A percentile compares a stretch with the other conserved stretches of the same genome.
These are phyloP conservation scores for Leccinum ochraceum DNA, from an alignment of 768 basidiomycete genomes.

Conservation along the genomic window DNA sequence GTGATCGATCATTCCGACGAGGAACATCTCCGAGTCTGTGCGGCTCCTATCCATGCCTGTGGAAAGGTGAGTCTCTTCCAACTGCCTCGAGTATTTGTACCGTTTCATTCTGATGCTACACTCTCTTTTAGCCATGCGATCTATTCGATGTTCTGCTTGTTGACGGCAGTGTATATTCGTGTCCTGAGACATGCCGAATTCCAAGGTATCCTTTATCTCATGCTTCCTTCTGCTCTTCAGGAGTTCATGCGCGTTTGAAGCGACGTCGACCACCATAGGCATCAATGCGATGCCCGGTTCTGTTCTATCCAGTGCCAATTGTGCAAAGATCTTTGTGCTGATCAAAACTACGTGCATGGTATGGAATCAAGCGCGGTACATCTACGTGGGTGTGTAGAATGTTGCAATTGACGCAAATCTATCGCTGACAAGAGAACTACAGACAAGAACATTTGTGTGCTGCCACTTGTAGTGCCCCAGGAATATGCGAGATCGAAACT, in stretches of 20 bases:
- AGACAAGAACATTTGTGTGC: constrained; percentile 56
- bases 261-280: constrained; percentile 43
- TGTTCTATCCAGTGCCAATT: constrained; percentile 57
- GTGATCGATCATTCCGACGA: constrained; percentile 47
- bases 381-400: constrained; percentile 52
- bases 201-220: constrained; percentile 36
- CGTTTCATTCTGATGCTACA: neutral
- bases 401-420: neutral
- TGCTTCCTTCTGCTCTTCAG: neutral
- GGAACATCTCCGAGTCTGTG: constrained; percentile 47
- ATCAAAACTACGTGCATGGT: constrained; percentile 53
- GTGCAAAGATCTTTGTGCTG: constrained; percentile 30
- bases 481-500: constrained; percentile 55
- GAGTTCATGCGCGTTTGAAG: constrained; percentile 31
- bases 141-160: constrained; percentile 33
- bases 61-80: constrained; percentile 41
- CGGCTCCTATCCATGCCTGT: constrained; percentile 54
- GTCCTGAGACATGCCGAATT: constrained; percentile 42
- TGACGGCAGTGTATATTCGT: constrained; percentile 39
- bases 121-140: constrained; percentile 39
- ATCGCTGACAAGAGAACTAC: neutral
- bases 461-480: constrained; percentile 26
- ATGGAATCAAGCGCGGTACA: constrained; percentile 42
- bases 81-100: no score
- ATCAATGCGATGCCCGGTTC: constrained; percentile 50